These are phyloP conservation scores for Nicotiana paniculata DNA, from an alignment of 257 asterid species.

Conservation along the genomic window DNA sequence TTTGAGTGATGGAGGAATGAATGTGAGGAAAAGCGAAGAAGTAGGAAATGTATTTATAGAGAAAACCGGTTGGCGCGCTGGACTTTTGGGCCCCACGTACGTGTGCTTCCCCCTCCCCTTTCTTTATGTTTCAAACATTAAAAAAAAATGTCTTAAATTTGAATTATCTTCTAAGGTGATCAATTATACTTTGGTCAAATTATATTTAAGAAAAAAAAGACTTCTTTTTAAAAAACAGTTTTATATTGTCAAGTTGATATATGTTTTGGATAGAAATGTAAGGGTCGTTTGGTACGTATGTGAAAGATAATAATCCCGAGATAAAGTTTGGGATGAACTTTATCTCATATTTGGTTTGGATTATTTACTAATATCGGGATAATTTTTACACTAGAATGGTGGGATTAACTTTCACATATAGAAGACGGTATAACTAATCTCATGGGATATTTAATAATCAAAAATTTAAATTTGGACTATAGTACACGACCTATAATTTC, in stretches of 20 bases:
- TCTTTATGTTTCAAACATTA: background rate
- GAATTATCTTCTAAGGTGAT: background rate
- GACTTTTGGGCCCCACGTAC: constrained; percentile 18
- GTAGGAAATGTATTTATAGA: constrained; percentile 29
- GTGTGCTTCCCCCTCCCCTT: constrained; percentile 15
- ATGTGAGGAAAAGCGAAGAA: constrained; percentile 17
- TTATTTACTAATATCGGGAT: too few species aligned
- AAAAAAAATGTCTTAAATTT: background rate
- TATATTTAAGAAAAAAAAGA: background rate
- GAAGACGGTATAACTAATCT: too few species aligned
- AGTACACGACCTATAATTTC: background rate
- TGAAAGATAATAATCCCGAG: too few species aligned
- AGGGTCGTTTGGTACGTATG: background rate
- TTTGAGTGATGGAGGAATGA: background rate
- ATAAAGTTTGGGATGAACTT: too few species aligned
- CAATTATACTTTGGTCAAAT: background rate
- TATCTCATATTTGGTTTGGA: too few species aligned
- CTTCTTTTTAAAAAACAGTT: background rate
- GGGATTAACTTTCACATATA: too few species aligned
- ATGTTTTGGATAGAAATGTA: background rate
- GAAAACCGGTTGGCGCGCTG: constrained; percentile 25
- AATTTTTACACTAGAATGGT: too few species aligned
- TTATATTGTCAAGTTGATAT: background rate
- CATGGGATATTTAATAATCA: too few species aligned
- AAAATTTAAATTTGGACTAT: background rate